These are phyloP conservation scores for Saccharum spontaneum DNA, from an alignment of 176 grass and related monocot species.

Conservation along the genomic window DNA sequence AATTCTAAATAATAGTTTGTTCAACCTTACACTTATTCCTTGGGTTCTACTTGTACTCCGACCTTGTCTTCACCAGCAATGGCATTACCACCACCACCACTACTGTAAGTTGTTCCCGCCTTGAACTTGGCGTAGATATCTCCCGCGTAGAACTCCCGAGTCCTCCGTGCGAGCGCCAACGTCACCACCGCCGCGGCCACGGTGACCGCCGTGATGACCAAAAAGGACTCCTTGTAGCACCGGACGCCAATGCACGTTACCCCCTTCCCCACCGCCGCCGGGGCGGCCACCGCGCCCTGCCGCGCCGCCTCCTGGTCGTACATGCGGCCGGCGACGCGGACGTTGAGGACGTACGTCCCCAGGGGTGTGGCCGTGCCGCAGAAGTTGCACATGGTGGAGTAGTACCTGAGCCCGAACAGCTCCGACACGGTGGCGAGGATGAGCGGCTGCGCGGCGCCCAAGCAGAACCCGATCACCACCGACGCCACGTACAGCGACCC, in stretches of 20 bases:
- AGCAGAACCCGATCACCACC: slow-evolving; percentile 43
- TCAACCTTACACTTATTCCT: too few relatives aligned
- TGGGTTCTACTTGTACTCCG: neutral
- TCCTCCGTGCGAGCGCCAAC: slow-evolving; percentile 42
- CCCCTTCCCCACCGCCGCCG: neutral
- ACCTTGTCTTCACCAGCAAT: neutral
- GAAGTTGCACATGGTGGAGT: slow-evolving; percentile 52
- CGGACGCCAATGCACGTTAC: slow-evolving; percentile 32
- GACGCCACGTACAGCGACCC: slow-evolving; percentile 42
- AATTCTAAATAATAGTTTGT: too few relatives aligned
- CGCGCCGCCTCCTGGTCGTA: slow-evolving; percentile 45
- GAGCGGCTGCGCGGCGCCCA: slow-evolving; percentile 42
- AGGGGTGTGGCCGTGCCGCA: slow-evolving; percentile 30
- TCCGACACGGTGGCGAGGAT: slow-evolving; percentile 48
- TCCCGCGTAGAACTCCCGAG: slow-evolving; percentile 42
- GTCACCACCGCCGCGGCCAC: slow-evolving; percentile 8
- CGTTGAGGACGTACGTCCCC: slow-evolving; percentile 52
- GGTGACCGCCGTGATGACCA: slow-evolving; percentile 35
- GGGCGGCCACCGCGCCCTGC: neutral
- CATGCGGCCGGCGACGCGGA: slow-evolving; percentile 44
- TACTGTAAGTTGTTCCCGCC: neutral
- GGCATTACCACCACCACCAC: neutral
- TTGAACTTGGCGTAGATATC: slow-evolving; percentile 31
- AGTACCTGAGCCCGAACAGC: slow-evolving; percentile 55
- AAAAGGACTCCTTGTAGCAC: slow-evolving; percentile 42